Evolutionary conservation across 306 rosid genomes (phyloP), one percentile per base, ranked within the genome.

Genomic region (Hippophae tibetana): DNA sequence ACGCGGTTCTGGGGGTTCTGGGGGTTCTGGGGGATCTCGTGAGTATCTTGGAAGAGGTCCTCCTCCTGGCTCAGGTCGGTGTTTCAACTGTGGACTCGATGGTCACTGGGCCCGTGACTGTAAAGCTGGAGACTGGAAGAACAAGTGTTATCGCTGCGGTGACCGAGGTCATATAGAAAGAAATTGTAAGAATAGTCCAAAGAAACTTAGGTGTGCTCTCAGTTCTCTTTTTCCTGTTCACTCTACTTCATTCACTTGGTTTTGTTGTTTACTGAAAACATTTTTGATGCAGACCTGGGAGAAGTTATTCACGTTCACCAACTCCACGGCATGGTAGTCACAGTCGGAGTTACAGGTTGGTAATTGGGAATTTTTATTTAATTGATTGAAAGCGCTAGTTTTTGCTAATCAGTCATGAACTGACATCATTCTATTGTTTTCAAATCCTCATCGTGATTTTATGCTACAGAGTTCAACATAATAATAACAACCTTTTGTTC

Each of bases 61-160:
- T 60, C 75, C 79, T 58, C 84, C 84, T 14, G 80, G 84, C 31
- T 71, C 84, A 43, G 84, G 84, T 1, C 84, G 80, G 45, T 79
- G 84, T 69, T 79, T 79, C 62, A 79, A 79, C 10, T 74, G 84
- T 68, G 84, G 84, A 50, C 71, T 79, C 47, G 84, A 79, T 48
- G 84, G 84, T 42, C 84, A 79, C 61, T 79, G 84, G 84, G 80
- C 84, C 10, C 76, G 80, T 44, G 84, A 79, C 54, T 79, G 84
- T 73, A 79, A 79, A 51, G 84, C 84, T 67, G 80, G 84, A 46
- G 84, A 79, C 56, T 74, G 80, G 80, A 79, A 79, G 59, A 79
- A 79, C 54, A 79, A 74, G 70, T 79, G 84, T 53, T 79, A 79
- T 45, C 80, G 84, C 5, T 79, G 84, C 23, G 84, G 80, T 41